A percentile compares a stretch with the other conserved stretches of the same genome.
These are phyloP conservation scores for Phytophthora sojae DNA, from an alignment of 352 stramenopile genomes.

Conservation along the genomic window DNA sequence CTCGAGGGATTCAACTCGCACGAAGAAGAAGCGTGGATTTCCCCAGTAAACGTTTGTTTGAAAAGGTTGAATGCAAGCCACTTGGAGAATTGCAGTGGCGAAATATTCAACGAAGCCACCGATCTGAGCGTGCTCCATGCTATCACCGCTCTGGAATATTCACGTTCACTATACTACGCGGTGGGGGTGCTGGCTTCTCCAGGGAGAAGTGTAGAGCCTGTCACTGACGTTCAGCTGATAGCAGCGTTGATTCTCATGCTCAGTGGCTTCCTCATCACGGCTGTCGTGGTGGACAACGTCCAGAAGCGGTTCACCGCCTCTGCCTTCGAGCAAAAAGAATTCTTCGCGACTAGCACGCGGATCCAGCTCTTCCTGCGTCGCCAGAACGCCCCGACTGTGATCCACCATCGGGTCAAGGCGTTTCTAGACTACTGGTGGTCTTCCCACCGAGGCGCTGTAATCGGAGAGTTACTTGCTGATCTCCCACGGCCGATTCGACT, in stretches of 20 bases:
- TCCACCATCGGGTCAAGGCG: constrained; percentile 62
- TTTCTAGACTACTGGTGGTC: constrained; percentile 82
- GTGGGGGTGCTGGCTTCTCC: constrained; percentile 49
- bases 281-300: constrained; percentile 57
- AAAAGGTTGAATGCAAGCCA: constrained; percentile 26
- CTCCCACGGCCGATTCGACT: constrained; percentile 56
- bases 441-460: constrained; percentile 58
- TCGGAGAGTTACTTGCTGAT: constrained; percentile 54
- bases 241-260: constrained; percentile 58
- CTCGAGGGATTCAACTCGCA: constrained; percentile 44
- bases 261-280: constrained; percentile 49
- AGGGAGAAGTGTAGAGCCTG: constrained; percentile 55
- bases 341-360: constrained; percentile 53
- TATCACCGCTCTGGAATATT: constrained; percentile 41
- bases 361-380: constrained; percentile 66
- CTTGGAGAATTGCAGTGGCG: constrained; percentile 20
- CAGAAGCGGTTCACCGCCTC: constrained; percentile 66
- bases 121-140: constrained; percentile 20
- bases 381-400: constrained; percentile 52
- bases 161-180: constrained; percentile 51
- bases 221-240: constrained; percentile 41
- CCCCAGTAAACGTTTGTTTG: constrained; percentile 31
- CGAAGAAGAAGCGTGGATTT: constrained; percentile 47
- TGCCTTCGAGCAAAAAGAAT: constrained; percentile 66
- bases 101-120: constrained; percentile 4